phyloP scores from a whole-genome alignment of 192 early-diverging fungal species.

The Coemansia sp. region DNA sequence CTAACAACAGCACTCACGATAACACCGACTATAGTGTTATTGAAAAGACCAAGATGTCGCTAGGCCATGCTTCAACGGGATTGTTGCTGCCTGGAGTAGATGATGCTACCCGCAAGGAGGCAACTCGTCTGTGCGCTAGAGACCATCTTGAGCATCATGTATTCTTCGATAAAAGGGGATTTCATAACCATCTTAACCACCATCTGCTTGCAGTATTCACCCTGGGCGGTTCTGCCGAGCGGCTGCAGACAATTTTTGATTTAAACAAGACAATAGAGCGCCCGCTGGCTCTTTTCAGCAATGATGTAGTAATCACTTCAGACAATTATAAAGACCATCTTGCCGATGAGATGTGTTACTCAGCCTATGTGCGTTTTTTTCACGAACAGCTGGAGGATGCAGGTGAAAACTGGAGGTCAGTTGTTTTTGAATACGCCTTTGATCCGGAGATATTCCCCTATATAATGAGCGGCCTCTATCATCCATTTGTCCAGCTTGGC shows the following conservation, averaged over 20 bases:
- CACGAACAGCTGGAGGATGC: constrained; percentile 40
- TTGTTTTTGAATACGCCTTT: constrained; percentile 50
- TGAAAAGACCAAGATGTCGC: constrained; percentile 26
- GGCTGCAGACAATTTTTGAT: constrained; percentile 57
- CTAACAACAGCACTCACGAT: constrained; percentile 3
- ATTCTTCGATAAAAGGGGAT: constrained; percentile 57
- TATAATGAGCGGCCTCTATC: constrained; percentile 55
- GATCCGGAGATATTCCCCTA: constrained; percentile 46
- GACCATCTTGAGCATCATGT: constrained; percentile 55
- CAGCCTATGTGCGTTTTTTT: constrained; percentile 56
- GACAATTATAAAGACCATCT: constrained; percentile 40
- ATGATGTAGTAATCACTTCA: constrained; percentile 33
- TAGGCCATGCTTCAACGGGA: constrained; percentile 18
- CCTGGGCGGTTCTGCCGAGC: constrained; percentile 52
- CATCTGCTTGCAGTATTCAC: constrained; percentile 58
- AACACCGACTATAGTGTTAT: constrained; percentile 37
- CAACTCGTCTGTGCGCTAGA: constrained; percentile 49
- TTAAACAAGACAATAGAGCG: constrained; percentile 28
- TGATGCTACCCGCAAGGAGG: constrained; percentile 29
- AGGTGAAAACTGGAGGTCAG: constrained; percentile 38
- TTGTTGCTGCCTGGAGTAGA: constrained; percentile 53
- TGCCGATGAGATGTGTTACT: constrained; percentile 43
- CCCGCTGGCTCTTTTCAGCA: constrained; percentile 22
- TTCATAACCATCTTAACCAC: constrained; percentile 63
- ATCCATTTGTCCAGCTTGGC: constrained; percentile 65